Evolutionary conservation across 345 rosid genomes (phyloP).

Genomic region (Jatropha curcas): DNA sequence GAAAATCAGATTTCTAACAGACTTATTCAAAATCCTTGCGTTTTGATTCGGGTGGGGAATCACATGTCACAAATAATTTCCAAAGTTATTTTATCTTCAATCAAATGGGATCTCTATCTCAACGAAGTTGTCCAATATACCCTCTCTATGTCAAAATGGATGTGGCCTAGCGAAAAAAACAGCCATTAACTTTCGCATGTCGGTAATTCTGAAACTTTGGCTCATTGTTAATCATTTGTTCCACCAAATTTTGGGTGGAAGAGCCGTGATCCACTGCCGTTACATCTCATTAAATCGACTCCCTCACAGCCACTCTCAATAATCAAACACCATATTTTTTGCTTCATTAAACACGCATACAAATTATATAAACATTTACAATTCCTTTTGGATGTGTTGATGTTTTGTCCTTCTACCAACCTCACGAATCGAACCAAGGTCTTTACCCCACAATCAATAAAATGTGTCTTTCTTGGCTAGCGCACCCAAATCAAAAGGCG

Average conservation of each 20-base stretch:
- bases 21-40: not conserved
- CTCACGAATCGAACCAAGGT: not conserved
- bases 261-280: not conserved
- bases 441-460: not conserved
- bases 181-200: not conserved
- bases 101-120: not conserved
- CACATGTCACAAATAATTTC: not conserved
- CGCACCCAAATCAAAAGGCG: not conserved
- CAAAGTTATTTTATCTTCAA: not conserved
- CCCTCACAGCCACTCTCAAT: not conserved
- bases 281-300: not conserved
- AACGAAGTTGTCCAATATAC: slow-evolving; percentile 2
- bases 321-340: slow-evolving; percentile 1
- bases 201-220: too few relatives aligned
- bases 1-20: not conserved
- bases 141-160: not conserved
- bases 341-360: not conserved
- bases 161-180: not conserved
- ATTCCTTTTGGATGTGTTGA: not conserved
- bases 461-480: not conserved
- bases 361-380: not conserved
- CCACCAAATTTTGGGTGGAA: not conserved
- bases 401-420: not conserved
- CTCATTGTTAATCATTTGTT: not conserved
- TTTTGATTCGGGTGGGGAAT: not conserved